A percentile compares a stretch with the other conserved stretches of the same genome.
Evolutionary conservation across 331 rosid species (phyloP).

Genomic region (Arachis monticola): DNA sequence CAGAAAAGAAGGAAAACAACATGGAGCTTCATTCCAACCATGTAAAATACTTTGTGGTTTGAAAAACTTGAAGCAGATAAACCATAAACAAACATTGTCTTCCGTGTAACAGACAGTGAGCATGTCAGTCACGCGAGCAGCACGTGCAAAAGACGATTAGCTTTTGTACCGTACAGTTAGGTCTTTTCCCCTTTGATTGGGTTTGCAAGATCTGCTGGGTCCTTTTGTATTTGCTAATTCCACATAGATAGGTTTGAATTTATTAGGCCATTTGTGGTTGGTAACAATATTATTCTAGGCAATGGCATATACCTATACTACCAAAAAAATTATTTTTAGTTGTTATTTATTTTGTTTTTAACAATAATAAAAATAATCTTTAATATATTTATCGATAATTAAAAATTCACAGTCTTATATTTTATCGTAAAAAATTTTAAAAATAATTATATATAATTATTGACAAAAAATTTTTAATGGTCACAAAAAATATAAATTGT

Average conservation of each 20-base stretch:
- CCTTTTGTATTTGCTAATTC: background rate
- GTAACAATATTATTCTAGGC: too few relatives aligned
- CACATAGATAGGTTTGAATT: constrained; percentile 7
- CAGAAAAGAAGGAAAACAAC: constrained; percentile 31
- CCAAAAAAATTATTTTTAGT: too few relatives aligned
- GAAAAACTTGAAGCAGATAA: background rate
- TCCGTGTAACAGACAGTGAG: constrained; percentile 39
- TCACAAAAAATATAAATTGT: too few relatives aligned
- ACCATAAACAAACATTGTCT: constrained; percentile 41
- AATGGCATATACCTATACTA: too few relatives aligned
- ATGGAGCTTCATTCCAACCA: constrained; percentile 32
- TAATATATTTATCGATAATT: too few relatives aligned
- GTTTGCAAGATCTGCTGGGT: constrained; percentile 1
- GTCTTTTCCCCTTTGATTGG: constrained; percentile 10
- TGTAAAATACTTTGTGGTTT: constrained; percentile 29
- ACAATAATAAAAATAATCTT: too few relatives aligned
- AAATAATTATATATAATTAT: too few relatives aligned
- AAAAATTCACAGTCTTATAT: too few relatives aligned
- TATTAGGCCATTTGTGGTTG: background rate
- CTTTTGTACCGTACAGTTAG: constrained; percentile 35
- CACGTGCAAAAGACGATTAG: constrained; percentile 47
- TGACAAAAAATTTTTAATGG: too few relatives aligned
- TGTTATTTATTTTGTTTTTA: too few relatives aligned
- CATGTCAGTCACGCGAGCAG: constrained; percentile 42
- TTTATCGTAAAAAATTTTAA: too few relatives aligned